Percentiles rank a stretch among this genome's conserved stretches.
phyloP scores from a whole-genome alignment of 2,329 filamentous ascomycete species.

The Hirsutella minnesotensis region DNA sequence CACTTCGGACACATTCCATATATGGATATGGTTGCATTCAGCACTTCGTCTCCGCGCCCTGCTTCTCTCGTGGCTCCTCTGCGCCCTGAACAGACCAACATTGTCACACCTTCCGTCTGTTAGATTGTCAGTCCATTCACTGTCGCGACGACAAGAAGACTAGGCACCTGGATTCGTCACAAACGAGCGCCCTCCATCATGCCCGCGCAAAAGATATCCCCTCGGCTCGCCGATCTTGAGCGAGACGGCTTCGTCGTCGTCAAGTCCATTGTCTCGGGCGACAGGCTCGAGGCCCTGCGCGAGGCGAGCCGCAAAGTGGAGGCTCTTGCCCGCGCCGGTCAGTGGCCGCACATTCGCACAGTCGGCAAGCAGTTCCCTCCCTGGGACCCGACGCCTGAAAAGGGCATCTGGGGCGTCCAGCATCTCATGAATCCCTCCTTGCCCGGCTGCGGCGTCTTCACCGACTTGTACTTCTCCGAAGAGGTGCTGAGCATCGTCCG shows the following conservation, averaged over 20 bases:
- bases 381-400: constrained; percentile 49
- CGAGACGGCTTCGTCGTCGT: constrained; percentile 67
- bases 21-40: too few species aligned
- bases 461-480: constrained; percentile 59
- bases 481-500: constrained; percentile 51
- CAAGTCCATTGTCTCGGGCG: constrained; percentile 46
- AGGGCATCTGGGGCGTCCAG: constrained; percentile 83
- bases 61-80: too few species aligned
- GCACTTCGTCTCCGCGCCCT: too few species aligned
- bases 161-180: not conserved
- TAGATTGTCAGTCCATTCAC: too few species aligned
- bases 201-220: constrained; percentile 7
- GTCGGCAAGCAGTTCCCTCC: constrained; percentile 87
- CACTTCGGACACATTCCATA: too few species aligned
- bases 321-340: constrained; percentile 50
- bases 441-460: constrained; percentile 49
- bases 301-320: constrained; percentile 45
- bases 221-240: constrained; percentile 38
- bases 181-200: constrained; percentile 3
- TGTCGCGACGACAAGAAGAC: too few species aligned
- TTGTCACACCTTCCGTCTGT: too few species aligned
- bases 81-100: too few species aligned
- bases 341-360: constrained; percentile 74
- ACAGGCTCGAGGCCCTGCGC: constrained; percentile 47
- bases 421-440: constrained; percentile 68